Base-by-base conservation (phyloP, 768 basidiomycete genomes). In the Suillus variegatus region DNA sequence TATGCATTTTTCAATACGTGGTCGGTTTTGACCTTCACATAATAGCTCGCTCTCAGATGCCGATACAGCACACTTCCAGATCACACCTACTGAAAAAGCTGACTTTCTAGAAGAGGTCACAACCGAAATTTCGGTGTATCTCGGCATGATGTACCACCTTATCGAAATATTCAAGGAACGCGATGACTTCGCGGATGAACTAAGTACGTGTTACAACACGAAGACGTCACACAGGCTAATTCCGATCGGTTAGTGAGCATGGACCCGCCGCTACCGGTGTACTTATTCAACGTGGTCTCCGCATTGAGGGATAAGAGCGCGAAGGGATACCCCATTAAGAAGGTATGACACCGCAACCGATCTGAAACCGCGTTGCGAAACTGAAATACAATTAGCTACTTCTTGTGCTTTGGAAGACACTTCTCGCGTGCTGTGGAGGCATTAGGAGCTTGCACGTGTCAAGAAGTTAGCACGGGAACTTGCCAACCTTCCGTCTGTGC, bases 311-410 rank as follows among this genome's bases (percentile, higher is more conserved):
- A 99, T 75, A 94, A 95, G 79, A 92, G 91, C 73, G 92, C 94
- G 2, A 95, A 93, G 73, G 94, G 94, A 6, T 99, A 97, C 78
- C 97, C 97, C 0, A 92, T 97, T 71, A 99, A 99, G 80, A 98
- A 98, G 86, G 95, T 93, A 61, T 25, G 75, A 57, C 36, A 58
- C 20, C 6, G 10, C 40, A 28, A 18, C 40, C 25, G 16, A 16
- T 20, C 16, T 40, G 16, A 32, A 54, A 28, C 16, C 40, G 25
- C 22, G 6, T 41, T 58, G 40, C 25, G 12, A 49, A 57, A 62
- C 25, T 58, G 25, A 58, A 41, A 58, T 41, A 3, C 40, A 28
- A 58, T 58, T 71, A 97, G 96, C 87, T 98, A 4, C 85, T 99
- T 14, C 86, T 99, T 18, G 86, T 99, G 0, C 81, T 97, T 10